Conservation (phyloP, 169 alveolate genomes). For the Perkinsus olseni region DNA sequence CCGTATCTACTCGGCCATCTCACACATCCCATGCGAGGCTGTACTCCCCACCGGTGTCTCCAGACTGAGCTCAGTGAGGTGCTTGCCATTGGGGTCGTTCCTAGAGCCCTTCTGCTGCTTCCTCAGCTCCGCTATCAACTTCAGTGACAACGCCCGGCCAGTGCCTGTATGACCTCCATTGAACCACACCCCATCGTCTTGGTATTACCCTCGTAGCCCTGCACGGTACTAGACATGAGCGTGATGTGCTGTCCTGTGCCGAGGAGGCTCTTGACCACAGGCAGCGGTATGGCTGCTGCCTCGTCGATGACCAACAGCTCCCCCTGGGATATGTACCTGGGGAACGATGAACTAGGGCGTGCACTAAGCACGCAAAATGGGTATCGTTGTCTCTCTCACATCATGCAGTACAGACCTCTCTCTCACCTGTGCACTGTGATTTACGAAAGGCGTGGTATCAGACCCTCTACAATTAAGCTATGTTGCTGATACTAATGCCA, state of each 20-base stretch:
- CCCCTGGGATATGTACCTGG: slow-evolving; percentile 59
- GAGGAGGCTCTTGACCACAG: slow-evolving; percentile 83
- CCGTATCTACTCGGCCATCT: slow-evolving; percentile 97
- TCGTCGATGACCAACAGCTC: slow-evolving; percentile 98
- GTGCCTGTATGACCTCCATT: slow-evolving; percentile 50
- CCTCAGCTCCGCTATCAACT: slow-evolving; percentile 80
- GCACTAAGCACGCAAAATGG: no score
- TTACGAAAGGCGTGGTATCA: no score
- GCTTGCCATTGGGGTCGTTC: slow-evolving; percentile 24
- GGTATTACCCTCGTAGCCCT: slow-evolving; percentile 93
- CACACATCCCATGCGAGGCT: slow-evolving; percentile 23
- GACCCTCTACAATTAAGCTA: no score
- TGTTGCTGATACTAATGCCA: no score
- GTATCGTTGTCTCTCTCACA: no score
- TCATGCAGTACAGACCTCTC: no score
- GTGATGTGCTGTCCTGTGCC: slow-evolving; percentile 84
- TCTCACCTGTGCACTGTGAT: no score
- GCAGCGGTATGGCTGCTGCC: slow-evolving; percentile 99
- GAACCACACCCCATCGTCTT: neutral
- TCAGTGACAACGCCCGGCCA: slow-evolving; percentile 95
- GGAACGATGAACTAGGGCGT: slow-evolving; percentile 6
- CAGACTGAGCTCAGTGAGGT: slow-evolving; percentile 25
- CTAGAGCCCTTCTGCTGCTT: slow-evolving; percentile 37
- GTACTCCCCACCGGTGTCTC: slow-evolving; percentile 20
- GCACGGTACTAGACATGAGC: slow-evolving; percentile 93